Evolutionary conservation across 371 early-diverging fungal genomes (phyloP).

Genomic region (Phascolomyces articulosus): DNA sequence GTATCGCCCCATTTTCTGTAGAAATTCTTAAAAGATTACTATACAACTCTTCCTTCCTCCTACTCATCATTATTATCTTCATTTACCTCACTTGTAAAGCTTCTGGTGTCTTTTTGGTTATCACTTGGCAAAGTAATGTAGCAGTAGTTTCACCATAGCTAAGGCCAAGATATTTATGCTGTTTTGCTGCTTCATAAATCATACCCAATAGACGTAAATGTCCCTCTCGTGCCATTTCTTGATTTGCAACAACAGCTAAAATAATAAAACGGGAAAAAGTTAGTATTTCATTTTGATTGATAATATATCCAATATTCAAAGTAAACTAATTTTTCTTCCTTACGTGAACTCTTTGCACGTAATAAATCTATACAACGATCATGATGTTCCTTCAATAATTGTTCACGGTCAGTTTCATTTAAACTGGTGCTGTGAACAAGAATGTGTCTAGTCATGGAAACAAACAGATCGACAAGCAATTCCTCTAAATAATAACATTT

Average conservation of each 20-base stretch:
- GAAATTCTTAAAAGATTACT: background rate
- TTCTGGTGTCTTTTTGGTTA: slow-evolving; percentile 37
- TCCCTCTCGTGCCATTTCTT: slow-evolving; percentile 32
- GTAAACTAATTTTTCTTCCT: slow-evolving; percentile 3
- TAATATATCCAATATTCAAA: too few relatives aligned
- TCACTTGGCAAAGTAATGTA: slow-evolving; percentile 18
- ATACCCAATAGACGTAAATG: slow-evolving; percentile 25
- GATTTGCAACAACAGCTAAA: slow-evolving; percentile 19
- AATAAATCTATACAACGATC: slow-evolving; percentile 20
- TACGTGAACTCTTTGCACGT: slow-evolving; percentile 24
- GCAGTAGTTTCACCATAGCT: slow-evolving; percentile 21
- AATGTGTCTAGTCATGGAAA: slow-evolving; percentile 30
- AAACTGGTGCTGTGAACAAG: slow-evolving; percentile 11
- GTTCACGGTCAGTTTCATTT: slow-evolving; percentile 5
- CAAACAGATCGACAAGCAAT: slow-evolving; percentile 22
- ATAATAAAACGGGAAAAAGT: background rate
- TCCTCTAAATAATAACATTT: slow-evolving; percentile 26
- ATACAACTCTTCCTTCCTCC: too few relatives aligned
- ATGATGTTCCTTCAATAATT: slow-evolving; percentile 16
- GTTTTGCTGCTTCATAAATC: slow-evolving; percentile 28
- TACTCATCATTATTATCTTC: background rate
- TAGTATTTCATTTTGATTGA: too few relatives aligned
- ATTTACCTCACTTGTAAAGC: slow-evolving; percentile 36
- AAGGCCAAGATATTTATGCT: slow-evolving; percentile 13
- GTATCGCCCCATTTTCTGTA: slow-evolving; percentile 43